Conservation (phyloP, 164 flowering plant species). For the Amborella trichopoda region DNA sequence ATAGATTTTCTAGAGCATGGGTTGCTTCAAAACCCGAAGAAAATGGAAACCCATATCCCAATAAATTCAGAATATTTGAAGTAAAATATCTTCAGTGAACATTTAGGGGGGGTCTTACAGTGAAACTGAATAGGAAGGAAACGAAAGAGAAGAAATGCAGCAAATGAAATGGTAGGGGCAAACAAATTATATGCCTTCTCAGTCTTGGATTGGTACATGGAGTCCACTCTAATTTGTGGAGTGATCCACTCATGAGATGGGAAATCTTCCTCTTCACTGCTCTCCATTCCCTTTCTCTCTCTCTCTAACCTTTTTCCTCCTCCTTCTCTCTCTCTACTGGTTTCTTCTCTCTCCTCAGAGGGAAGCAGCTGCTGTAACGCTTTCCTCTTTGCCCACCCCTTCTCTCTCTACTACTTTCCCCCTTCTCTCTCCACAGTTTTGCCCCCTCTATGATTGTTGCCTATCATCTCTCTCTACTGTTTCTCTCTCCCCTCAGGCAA, state of each 20-base stretch:
- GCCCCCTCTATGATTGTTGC: neutral
- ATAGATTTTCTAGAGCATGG: neutral
- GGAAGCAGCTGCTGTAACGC: neutral
- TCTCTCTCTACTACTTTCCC: neutral
- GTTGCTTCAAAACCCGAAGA: neutral
- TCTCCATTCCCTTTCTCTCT: constrained; percentile 39
- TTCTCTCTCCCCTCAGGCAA: too few species aligned
- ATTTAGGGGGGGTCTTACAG: too few species aligned
- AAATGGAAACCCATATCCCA: neutral
- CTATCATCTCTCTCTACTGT: too few species aligned
- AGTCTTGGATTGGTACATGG: constrained; percentile 68
- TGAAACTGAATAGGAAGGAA: neutral
- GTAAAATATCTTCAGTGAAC: neutral
- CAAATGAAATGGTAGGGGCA: neutral
- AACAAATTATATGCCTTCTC: constrained; percentile 44
- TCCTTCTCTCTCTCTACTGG: constrained; percentile 2
- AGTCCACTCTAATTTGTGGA: constrained; percentile 78
- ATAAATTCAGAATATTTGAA: neutral
- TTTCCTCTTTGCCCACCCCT: neutral
- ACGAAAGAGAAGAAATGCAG: neutral
- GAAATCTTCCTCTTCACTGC: constrained; percentile 92
- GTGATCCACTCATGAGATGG: constrained; percentile 74
- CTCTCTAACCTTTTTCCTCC: neutral
- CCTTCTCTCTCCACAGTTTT: neutral
- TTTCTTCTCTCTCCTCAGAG: neutral